Evolutionary conservation across 345 rosid species (phyloP), one percentile per base, ranked within the genome.

Genomic region (Bruguiera sexangula): DNA sequence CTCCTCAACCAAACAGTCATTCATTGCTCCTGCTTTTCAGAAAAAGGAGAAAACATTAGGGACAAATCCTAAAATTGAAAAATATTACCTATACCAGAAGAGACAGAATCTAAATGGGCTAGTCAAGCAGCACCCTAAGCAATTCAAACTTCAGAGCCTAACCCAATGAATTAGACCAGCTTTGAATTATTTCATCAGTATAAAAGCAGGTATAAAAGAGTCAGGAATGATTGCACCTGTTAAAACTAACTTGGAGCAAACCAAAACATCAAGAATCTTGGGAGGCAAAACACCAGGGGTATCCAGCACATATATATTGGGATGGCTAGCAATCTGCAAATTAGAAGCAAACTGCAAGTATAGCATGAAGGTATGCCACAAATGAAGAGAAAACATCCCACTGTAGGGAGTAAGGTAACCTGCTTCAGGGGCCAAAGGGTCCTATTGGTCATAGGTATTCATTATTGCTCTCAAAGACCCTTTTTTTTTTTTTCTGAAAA

Each of bases 261-360:
- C 77, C 69, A 84, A 92, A 64, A 79, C 66, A 52, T 87, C 89
- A 30, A 50, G 67, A 48, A 88, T 79, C 39, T 53, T 57, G 65
- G 89, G 84, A 43, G 93, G 92, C 76, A 93, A 86, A 60, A 93
- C 69, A 39, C 98, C 89, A 11, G 98, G 98, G 31, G 98, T 92
- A 75, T 92, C 98, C 71, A 92, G 68, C 36, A 90, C 81, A 71
- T 85, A 92, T 21, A 88, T 68, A 74, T 81, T 90, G 19, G 98
- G 97, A 84, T 87, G 91, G 80, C 98, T 90, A 30, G 84, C 92
- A 21, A 90, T 85, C 97, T 90, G 85, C 60, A 72, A 46, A 55
- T 52, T 3, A 39, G 57, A 54, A 59, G 37, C 10, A 50, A 53
- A 26, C 43, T 60, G 56, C 30, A 54, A 29, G 27, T 4, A 67